Percentiles rank a stretch among this genome's conserved stretches.
These are phyloP conservation scores for Fusarium longipes DNA, from an alignment of 2,329 filamentous ascomycete genomes.

Conservation along the genomic window DNA sequence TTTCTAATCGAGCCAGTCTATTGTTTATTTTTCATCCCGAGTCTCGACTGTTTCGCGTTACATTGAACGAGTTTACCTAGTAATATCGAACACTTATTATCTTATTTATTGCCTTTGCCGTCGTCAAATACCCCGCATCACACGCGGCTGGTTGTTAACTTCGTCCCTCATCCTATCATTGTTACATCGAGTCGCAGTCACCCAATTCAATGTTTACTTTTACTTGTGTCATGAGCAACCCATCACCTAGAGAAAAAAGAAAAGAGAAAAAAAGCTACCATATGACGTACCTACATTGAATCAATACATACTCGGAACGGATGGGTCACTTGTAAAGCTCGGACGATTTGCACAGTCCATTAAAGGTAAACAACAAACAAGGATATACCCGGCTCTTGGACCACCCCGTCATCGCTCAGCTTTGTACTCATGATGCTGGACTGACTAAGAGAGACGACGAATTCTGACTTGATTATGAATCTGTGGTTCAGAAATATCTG, in stretches of 20 bases:
- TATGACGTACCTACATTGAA: neutral
- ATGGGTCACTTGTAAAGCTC: neutral
- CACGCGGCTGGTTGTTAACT: neutral
- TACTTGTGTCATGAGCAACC: constrained; percentile 1
- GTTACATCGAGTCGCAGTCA: neutral
- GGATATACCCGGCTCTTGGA: constrained; percentile 15
- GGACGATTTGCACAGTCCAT: neutral
- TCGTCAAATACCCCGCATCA: constrained; percentile 3
- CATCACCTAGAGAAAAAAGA: neutral
- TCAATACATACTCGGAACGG: neutral
- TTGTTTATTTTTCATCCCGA: neutral
- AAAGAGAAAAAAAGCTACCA: neutral
- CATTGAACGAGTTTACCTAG: neutral
- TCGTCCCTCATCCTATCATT: neutral
- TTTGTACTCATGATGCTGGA: constrained; percentile 12
- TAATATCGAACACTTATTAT: neutral
- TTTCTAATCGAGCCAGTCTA: neutral
- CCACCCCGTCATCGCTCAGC: neutral
- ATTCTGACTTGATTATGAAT: neutral
- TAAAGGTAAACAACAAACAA: constrained; percentile 23
- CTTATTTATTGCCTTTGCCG: neutral
- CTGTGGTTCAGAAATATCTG: neutral
- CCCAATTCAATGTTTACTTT: neutral
- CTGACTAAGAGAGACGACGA: neutral
- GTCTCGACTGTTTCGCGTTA: neutral